phyloP scores from a whole-genome alignment of 345 rosid species.

The Eucalyptus pauciflora region DNA sequence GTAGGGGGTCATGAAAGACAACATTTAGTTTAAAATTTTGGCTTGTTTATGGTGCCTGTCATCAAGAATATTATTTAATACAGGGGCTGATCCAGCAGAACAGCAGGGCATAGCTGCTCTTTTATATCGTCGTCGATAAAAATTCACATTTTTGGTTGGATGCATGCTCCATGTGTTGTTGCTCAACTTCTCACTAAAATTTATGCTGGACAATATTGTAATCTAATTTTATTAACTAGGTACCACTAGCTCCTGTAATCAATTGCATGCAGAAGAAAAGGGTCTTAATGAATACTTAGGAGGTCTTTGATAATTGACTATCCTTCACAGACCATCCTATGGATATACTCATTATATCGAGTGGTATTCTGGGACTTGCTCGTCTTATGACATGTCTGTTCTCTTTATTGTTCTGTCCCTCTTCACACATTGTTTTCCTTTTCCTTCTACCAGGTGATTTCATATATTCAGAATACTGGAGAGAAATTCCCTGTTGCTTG shows the following conservation, averaged over 20 bases:
- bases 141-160: neutral
- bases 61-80: neutral
- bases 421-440: neutral
- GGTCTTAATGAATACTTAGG: neutral
- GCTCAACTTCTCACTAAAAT: neutral
- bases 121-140: neutral
- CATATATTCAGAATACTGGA: conserved; percentile 27
- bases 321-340: neutral
- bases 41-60: neutral
- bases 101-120: neutral
- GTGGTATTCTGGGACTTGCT: neutral
- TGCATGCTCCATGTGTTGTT: neutral
- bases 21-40: neutral
- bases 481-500: conserved; percentile 22
- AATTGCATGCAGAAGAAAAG: neutral
- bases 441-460: conserved; percentile 25
- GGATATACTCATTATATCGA: neutral
- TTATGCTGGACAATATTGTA: neutral
- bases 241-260: neutral
- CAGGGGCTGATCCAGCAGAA: neutral
- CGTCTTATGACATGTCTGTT: neutral
- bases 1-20: neutral
- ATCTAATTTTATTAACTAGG: neutral
- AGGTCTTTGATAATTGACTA: neutral
- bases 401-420: neutral